Evolutionary conservation across 306 rosid species (phyloP).

Genomic region (Gleditsia sinensis): DNA sequence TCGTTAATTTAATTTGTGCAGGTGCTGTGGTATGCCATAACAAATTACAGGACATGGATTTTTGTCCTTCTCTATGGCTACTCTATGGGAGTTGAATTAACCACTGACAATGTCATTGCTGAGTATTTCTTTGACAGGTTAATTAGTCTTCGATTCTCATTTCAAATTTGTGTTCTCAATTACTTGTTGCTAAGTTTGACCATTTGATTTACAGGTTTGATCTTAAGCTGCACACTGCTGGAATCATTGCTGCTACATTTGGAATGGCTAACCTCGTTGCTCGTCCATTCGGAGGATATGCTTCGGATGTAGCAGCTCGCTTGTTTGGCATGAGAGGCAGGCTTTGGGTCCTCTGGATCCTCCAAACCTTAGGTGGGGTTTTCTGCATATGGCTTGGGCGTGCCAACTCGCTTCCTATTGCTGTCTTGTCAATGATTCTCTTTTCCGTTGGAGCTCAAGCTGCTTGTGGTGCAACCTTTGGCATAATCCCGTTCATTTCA

Average conservation of each 20-base stretch:
- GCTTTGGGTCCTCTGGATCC: constrained; percentile 73
- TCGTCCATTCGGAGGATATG: constrained; percentile 77
- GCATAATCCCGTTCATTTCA: constrained; percentile 75
- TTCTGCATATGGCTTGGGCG: constrained; percentile 87
- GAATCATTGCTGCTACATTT: constrained; percentile 78
- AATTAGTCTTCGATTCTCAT: too few relatives aligned
- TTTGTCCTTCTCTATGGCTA: constrained; percentile 84
- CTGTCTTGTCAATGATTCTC: constrained; percentile 67
- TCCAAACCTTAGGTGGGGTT: constrained; percentile 73
- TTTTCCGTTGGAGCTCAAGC: constrained; percentile 90
- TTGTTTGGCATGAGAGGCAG: constrained; percentile 85
- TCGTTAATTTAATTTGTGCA: constrained; percentile 27
- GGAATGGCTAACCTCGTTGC: constrained; percentile 87
- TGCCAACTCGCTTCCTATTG: constrained; percentile 59
- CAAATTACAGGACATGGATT: constrained; percentile 86
- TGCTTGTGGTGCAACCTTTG: constrained; percentile 87
- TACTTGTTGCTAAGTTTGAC: too few relatives aligned
- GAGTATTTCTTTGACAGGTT: constrained; percentile 87
- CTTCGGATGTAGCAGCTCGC: constrained; percentile 57
- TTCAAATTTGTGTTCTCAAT: neutral
- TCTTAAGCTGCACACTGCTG: constrained; percentile 80
- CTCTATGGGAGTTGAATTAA: constrained; percentile 87
- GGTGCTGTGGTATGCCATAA: constrained; percentile 78
- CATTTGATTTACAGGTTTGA: constrained; percentile 41
- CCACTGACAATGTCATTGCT: constrained; percentile 80